A percentile compares a stretch with the other conserved stretches of the same genome.
These are phyloP conservation scores for Phycomyces nitens DNA, from an alignment of 192 early-diverging fungal species.

Conservation along the genomic window DNA sequence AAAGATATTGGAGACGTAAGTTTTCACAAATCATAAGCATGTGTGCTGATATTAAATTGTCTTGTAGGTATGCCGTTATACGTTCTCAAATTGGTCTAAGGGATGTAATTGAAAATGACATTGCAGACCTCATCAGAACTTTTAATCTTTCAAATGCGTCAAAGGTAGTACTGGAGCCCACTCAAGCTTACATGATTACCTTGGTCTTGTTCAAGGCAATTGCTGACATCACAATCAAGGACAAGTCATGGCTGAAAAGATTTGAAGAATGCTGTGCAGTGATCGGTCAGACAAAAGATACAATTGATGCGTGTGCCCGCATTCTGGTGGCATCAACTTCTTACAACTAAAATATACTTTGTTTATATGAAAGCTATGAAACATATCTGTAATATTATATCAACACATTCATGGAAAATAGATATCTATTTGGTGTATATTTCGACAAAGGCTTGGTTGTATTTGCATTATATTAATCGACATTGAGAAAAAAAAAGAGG, in stretches of 20 bases:
- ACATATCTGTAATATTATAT: no score
- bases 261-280: slow-evolving; percentile 32
- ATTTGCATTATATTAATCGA: no score
- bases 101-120: slow-evolving; percentile 30
- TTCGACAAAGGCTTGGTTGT: no score
- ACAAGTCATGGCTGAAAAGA: slow-evolving; percentile 3
- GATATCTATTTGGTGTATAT: no score
- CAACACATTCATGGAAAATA: no score
- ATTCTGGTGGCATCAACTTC: slow-evolving; percentile 18
- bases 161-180: slow-evolving; percentile 25
- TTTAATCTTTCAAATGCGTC: slow-evolving; percentile 31
- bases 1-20: slow-evolving; percentile 39
- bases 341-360: no score
- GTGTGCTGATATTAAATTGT: neutral
- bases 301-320: slow-evolving; percentile 38
- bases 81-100: slow-evolving; percentile 26
- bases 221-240: slow-evolving; percentile 4
- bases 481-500: no score
- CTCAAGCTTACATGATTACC: slow-evolving; percentile 39
- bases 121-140: slow-evolving; percentile 33
- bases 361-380: no score
- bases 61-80: slow-evolving; percentile 25
- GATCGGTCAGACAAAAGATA: slow-evolving; percentile 36
- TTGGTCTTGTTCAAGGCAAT: slow-evolving; percentile 34
- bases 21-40: neutral